Evolutionary conservation across 2,329 filamentous ascomycete genomes (phyloP).

Genomic region (Tolypocladium endophyticum): DNA sequence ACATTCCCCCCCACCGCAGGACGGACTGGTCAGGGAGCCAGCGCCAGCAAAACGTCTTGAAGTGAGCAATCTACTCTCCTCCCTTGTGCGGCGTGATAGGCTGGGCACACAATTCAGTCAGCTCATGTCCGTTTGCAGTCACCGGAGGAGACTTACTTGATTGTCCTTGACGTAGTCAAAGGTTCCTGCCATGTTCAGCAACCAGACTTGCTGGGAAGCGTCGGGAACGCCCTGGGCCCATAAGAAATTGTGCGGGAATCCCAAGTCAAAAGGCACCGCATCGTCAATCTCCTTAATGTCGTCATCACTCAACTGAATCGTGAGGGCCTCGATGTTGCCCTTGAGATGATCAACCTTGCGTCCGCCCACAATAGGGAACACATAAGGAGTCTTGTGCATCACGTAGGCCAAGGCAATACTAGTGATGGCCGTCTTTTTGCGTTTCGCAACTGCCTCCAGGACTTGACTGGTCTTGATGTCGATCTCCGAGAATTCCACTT

Average conservation of each 20-base stretch:
- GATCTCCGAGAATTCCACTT: slow-evolving; percentile 31
- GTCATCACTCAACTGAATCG: slow-evolving; percentile 44
- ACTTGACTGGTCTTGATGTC: slow-evolving; percentile 40
- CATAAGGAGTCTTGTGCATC: slow-evolving; percentile 59
- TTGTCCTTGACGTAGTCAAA: slow-evolving; percentile 38
- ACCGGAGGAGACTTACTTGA: slow-evolving; percentile 14
- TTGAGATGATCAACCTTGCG: slow-evolving; percentile 60
- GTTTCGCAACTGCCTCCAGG: slow-evolving; percentile 37
- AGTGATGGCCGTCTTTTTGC: slow-evolving; percentile 31
- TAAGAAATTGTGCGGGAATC: slow-evolving; percentile 56
- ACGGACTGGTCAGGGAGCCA: slow-evolving; percentile 14
- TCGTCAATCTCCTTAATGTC: slow-evolving; percentile 58
- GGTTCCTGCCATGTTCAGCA: slow-evolving; percentile 34
- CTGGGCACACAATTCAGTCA: slow-evolving; percentile 10
- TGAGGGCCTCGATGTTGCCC: slow-evolving; percentile 58
- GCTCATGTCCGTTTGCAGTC: not conserved
- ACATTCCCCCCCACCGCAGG: not conserved
- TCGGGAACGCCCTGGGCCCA: slow-evolving; percentile 27
- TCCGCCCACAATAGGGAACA: slow-evolving; percentile 64
- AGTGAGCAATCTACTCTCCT: slow-evolving; percentile 30
- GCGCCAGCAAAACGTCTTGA: slow-evolving; percentile 18
- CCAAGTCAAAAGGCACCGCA: slow-evolving; percentile 50
- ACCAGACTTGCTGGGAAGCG: slow-evolving; percentile 29
- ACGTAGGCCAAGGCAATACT: slow-evolving; percentile 60
- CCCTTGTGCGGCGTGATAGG: slow-evolving; percentile 29